Percentiles rank a stretch among this genome's conserved stretches.
These are phyloP conservation scores for Moricandia moricandioides DNA, from an alignment of 345 rosid species.

Conservation along the genomic window DNA sequence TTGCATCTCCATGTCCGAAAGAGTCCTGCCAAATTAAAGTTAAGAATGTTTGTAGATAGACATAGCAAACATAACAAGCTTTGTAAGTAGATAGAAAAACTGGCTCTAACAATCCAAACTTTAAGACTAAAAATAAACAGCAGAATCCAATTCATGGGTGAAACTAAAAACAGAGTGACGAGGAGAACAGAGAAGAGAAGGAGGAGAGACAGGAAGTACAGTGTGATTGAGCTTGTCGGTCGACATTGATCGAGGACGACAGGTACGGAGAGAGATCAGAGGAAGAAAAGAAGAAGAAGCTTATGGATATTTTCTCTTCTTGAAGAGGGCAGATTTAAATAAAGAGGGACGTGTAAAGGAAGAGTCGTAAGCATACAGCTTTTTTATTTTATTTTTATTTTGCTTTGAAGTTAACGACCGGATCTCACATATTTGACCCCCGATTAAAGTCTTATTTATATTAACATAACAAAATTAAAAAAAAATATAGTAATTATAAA, in stretches of 20 bases:
- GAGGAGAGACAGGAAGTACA: constrained; percentile 36
- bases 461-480: too few relatives aligned
- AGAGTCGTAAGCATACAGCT: constrained; percentile 23
- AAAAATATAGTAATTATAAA: too few relatives aligned
- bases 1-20: constrained; percentile 54
- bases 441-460: too few relatives aligned
- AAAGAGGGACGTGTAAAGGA: background rate
- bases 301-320: background rate
- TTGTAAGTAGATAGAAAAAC: too few relatives aligned
- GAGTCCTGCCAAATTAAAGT: constrained; percentile 39
- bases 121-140: background rate
- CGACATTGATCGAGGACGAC: constrained; percentile 44
- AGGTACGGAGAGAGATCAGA: too few relatives aligned
- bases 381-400: background rate
- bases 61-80: background rate
- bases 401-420: too few relatives aligned
- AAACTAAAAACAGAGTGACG: background rate
- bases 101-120: constrained; percentile 3
- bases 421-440: too few relatives aligned
- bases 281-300: constrained; percentile 2
- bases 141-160: background rate
- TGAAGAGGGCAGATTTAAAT: constrained; percentile 31
- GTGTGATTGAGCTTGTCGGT: constrained; percentile 46
- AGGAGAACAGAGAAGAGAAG: background rate
- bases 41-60: background rate